Evolutionary conservation across 2,329 filamentous ascomycete species (phyloP).

Genomic region (Tolypocladium tropicale): DNA sequence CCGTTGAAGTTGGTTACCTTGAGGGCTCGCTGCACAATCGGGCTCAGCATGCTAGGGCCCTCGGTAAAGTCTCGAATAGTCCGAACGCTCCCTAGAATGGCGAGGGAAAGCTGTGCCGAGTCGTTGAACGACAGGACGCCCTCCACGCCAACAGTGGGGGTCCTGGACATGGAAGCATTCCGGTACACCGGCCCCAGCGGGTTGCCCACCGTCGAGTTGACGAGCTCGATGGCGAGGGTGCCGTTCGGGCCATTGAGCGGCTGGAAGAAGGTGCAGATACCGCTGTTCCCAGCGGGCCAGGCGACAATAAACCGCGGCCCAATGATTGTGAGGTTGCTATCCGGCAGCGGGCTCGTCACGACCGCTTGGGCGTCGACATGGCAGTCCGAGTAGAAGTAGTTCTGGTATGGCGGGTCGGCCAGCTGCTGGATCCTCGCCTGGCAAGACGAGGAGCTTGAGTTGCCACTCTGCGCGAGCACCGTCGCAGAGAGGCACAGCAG

Average conservation of each 20-base stretch:
- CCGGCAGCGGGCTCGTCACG: conserved; percentile 43
- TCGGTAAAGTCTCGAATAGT: conserved; percentile 54
- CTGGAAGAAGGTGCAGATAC: conserved; percentile 44
- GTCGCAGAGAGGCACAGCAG: not conserved
- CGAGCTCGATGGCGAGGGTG: conserved; percentile 38
- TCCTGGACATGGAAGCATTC: conserved; percentile 10
- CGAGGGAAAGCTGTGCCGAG: conserved; percentile 41
- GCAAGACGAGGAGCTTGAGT: not conserved
- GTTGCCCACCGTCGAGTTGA: conserved; percentile 35
- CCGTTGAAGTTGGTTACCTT: conserved; percentile 25
- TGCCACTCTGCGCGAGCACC: not conserved
- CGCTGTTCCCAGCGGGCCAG: conserved; percentile 58
- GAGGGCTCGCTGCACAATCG: conserved; percentile 44
- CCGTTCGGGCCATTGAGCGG: conserved; percentile 43
- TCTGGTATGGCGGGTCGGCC: conserved; percentile 48
- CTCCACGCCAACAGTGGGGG: conserved; percentile 41
- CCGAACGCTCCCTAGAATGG: conserved; percentile 51
- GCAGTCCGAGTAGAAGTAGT: conserved; percentile 58
- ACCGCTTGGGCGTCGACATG: conserved; percentile 48
- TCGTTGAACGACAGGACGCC: conserved; percentile 46
- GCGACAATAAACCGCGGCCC: conserved; percentile 48
- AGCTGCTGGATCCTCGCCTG: conserved; percentile 17
- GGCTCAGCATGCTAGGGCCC: conserved; percentile 40
- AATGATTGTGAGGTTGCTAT: conserved; percentile 44
- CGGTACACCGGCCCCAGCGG: conserved; percentile 35